These are phyloP conservation scores for Spinacia oleracea DNA, from an alignment of 179 eudicot species.

Conservation along the genomic window DNA sequence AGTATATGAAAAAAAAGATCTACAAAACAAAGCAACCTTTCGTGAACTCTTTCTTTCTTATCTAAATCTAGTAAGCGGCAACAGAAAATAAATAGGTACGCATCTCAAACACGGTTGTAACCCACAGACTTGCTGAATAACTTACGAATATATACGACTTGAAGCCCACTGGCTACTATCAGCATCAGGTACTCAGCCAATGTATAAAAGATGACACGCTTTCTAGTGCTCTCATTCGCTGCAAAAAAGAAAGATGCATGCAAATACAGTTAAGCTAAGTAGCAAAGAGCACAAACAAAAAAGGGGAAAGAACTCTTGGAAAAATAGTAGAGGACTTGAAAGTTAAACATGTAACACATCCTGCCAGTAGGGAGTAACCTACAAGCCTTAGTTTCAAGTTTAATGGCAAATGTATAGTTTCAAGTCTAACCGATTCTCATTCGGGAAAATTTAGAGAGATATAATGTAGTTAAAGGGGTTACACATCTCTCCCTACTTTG, in stretches of 20 bases:
- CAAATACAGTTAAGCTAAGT: slow-evolving; percentile 7
- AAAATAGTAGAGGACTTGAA: not conserved
- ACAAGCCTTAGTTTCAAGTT: not conserved
- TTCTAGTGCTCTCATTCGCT: slow-evolving; percentile 95
- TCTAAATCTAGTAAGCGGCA: slow-evolving; percentile 18
- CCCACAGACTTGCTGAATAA: slow-evolving; percentile 84
- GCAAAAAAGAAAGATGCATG: slow-evolving; percentile 31
- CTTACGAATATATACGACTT: slow-evolving; percentile 67
- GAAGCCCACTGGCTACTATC: slow-evolving; percentile 70
- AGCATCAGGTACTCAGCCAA: slow-evolving; percentile 78
- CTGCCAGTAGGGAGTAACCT: not conserved
- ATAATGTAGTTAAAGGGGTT: no score
- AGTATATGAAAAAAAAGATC: not conserved
- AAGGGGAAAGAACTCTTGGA: not conserved
- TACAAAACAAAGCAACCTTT: slow-evolving; percentile 18
- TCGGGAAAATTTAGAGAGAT: no score
- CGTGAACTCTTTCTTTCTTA: not conserved
- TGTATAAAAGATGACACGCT: slow-evolving; percentile 84
- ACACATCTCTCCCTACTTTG: no score
- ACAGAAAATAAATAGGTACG: not conserved
- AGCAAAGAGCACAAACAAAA: slow-evolving; percentile 5
- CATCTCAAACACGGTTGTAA: slow-evolving; percentile 72
- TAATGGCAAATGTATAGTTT: no score
- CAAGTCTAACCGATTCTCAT: no score
- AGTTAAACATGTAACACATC: not conserved